These are phyloP conservation scores for Fusarium kyushuense DNA, from an alignment of 2,329 filamentous ascomycete species.

Conservation along the genomic window DNA sequence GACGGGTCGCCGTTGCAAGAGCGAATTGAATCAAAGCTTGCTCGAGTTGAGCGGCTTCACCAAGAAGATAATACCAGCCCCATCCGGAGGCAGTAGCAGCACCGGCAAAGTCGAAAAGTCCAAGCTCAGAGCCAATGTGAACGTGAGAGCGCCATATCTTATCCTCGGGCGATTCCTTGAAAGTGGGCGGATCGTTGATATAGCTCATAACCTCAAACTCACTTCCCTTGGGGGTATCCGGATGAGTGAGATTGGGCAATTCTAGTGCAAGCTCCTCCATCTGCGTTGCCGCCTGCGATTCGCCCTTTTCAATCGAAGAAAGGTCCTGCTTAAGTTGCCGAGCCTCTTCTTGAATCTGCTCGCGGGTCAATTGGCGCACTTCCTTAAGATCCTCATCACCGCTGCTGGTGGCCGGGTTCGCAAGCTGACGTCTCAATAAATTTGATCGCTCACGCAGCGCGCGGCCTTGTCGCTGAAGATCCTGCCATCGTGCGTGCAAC, in stretches of 20 bases:
- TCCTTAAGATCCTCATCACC: slow-evolving; percentile 57
- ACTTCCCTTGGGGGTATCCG: slow-evolving; percentile 77
- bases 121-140: slow-evolving; percentile 86
- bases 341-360: slow-evolving; percentile 72
- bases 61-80: slow-evolving; percentile 98
- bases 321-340: slow-evolving; percentile 73
- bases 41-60: slow-evolving; percentile 92
- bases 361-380: slow-evolving; percentile 56
- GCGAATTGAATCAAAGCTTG: slow-evolving; percentile 93
- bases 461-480: slow-evolving; percentile 70
- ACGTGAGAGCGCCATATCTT: slow-evolving; percentile 79
- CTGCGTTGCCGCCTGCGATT: slow-evolving; percentile 69
- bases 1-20: slow-evolving; percentile 75
- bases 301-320: slow-evolving; percentile 68
- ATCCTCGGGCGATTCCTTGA: slow-evolving; percentile 46
- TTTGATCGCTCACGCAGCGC: slow-evolving; percentile 75
- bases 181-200: slow-evolving; percentile 77
- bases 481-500: slow-evolving; percentile 69
- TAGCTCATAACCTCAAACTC: slow-evolving; percentile 76
- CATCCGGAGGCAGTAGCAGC: slow-evolving; percentile 88
- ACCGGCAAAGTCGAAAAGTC: slow-evolving; percentile 88
- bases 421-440: slow-evolving; percentile 66
- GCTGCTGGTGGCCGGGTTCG: slow-evolving; percentile 63
- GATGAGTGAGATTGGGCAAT: slow-evolving; percentile 87
- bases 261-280: slow-evolving; percentile 81